A percentile compares a stretch with the other conserved stretches of the same genome.
Conservation (phyloP, 1,284 basidiomycete species). For the Trametes hirsuta region DNA sequence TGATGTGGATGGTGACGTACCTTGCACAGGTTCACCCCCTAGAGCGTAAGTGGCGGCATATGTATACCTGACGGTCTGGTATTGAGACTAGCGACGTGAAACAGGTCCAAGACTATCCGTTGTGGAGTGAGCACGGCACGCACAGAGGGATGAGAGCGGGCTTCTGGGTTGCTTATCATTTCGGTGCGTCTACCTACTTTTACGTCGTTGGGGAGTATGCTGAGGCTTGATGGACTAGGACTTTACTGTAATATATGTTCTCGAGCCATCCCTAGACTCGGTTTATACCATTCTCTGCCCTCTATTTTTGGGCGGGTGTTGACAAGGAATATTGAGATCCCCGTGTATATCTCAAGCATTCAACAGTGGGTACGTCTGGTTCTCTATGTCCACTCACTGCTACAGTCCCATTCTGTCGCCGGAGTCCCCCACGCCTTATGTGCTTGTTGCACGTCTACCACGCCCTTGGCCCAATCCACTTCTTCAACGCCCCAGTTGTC, state of each 20-base stretch:
- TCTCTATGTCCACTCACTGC: slow-evolving; percentile 1
- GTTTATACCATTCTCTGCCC: slow-evolving; percentile 5
- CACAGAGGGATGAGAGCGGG: neutral
- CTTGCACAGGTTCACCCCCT: slow-evolving; percentile 90
- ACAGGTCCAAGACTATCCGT: slow-evolving; percentile 32
- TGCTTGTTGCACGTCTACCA: neutral
- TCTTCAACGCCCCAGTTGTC: neutral
- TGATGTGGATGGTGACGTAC: slow-evolving; percentile 96
- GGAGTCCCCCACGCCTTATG: slow-evolving; percentile 3
- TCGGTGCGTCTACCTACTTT: slow-evolving; percentile 3
- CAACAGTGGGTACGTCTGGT: neutral
- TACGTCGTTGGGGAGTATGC: neutral
- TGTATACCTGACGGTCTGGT: neutral
- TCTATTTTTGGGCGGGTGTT: neutral
- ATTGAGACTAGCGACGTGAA: neutral
- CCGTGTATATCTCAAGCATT: neutral
- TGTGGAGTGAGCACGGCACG: slow-evolving; percentile 19
- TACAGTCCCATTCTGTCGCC: slow-evolving; percentile 1
- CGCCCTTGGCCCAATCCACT: neutral
- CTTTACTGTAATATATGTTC: slow-evolving; percentile 5
- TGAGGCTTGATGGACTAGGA: neutral
- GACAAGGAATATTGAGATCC: neutral
- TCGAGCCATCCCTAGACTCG: neutral
- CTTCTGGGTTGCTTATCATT: neutral
- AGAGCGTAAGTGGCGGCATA: slow-evolving; percentile 58